Evolutionary conservation across 345 rosid genomes (phyloP), one percentile per base, ranked within the genome.

Genomic region (Noccaea bulbosa): DNA sequence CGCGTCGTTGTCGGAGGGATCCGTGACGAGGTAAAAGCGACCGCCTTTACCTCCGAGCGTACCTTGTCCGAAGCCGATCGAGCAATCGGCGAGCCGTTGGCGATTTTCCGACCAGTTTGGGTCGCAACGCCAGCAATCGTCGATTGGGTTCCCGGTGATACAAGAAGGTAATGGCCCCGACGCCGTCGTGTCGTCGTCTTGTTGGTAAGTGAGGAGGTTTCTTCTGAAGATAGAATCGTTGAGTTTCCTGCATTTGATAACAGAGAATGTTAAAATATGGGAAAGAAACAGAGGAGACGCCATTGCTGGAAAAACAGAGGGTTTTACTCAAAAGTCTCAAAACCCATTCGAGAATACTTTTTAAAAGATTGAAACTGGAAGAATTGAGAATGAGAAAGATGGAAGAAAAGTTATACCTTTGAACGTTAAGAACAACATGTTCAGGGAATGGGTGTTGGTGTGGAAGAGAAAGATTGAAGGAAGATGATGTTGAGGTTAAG

Each of bases 91-190:
- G 6, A 91, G 55, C 4, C 67, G 78, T 39, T 87, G 97, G 14
- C 95, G 95, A 78, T 87, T 81, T 57, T 58, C 56, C 2, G 83
- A 72, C 97, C 97, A 87, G 71, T 85, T 80, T 1, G 86, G 86
- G 67, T 88, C 86, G 81, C 97, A 88, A 2, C 85, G 81, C 97
- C 97, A 91, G 62, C 95, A 91, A 73, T 91, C 92, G 59, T 91
- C 97, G 46, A 91, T 79, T 54, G 97, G 97, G 67, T 91, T 91
- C 24, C 95, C 91, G 52, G 87, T 88, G 30, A 71, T 69, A 39
- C 97, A 91, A 55, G 79, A 47, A 22, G 75, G 75, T 48, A 63
- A 40, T 40, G 70, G 61, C 0, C 43, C 0, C 11, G 78, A 2
- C 34, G 74, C 4, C 8, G 82, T 33, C n/a, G 79, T 57, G 33